Evolutionary conservation across 2,329 filamentous ascomycete genomes (phyloP), one percentile per base, ranked within the genome.

Genomic region (Blastomyces parvus): DNA sequence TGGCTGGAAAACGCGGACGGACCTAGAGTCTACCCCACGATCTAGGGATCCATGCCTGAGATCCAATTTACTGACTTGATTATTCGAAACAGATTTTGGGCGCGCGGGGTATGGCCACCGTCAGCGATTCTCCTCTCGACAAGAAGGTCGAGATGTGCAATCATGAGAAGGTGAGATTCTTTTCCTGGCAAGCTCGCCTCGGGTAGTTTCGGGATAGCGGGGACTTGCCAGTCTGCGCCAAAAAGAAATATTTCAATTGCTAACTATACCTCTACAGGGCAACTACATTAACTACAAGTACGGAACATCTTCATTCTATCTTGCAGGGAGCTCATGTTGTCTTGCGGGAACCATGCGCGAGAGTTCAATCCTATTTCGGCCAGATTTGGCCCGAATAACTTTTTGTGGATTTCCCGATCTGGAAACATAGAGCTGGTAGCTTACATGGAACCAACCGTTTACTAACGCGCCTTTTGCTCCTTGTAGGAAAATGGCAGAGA

Each of bases 91-190:
- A 86, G 83, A 78, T 87, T 73, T 80, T 84, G 75, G 77, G 86
- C 73, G 84, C 86, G 71, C 83, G 86, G 71, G 77, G 77, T 77
- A 87, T 97, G 83, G 93, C 93, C 68, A 95, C 92, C 71, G 88
- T 91, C 74, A 84, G 86, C 73, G 90, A 96, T 80, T 87, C 86
- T 75, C 86, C 91, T 72, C 87, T 99, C 70, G 90, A 92, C 82
- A 87, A 87, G 82, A 96, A 97, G 88, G 94, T 99, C 78, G 89
- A 88, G 79, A 96, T 97, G 85, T 96, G 93, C 84, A 97, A 91
- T 82, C 91, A 87, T 84, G 94, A 99, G 81, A 89, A 91, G 76
- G 80, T 80, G 69, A 73, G 77, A 74, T 61, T 65, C 36, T 67
- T 61, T 36, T 46, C n/a, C 48, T 62, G 61, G 58, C 48, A 46